Conservation (phyloP, 2,329 filamentous ascomycete species). For the Stachybotrys chlorohalonatus region DNA sequence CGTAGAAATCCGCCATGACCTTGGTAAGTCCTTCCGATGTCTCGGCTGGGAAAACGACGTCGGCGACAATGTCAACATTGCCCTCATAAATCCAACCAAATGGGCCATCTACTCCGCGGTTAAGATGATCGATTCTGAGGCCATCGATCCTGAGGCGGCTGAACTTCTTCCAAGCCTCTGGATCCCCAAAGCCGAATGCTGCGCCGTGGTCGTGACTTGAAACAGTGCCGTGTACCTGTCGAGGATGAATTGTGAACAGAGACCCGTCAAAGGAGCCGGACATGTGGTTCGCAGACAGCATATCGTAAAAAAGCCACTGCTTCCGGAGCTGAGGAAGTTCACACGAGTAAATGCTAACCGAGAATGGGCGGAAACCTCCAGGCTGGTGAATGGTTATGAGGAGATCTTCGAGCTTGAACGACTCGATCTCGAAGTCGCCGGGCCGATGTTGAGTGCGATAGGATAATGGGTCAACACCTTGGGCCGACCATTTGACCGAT, state of each 20-base stretch:
- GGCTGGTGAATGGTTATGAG: conserved; percentile 89
- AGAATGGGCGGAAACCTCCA: conserved; percentile 82
- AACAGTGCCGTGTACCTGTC: conserved; percentile 75
- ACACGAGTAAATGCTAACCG: conserved; percentile 91
- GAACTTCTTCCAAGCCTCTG: conserved; percentile 87
- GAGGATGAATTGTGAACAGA: conserved; percentile 91
- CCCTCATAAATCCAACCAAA: conserved; percentile 98
- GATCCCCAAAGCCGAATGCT: conserved; percentile 48
- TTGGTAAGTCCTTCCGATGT: conserved; percentile 83
- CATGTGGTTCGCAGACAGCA: conserved; percentile 90
- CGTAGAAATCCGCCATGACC: conserved; percentile 95
- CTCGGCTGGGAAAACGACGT: conserved; percentile 89
- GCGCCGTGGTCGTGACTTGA: conserved; percentile 48
- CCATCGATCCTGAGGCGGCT: conserved; percentile 87
- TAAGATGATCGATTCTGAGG: conserved; percentile 90
- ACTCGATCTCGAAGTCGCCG: conserved; percentile 94
- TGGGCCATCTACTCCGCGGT: conserved; percentile 82
- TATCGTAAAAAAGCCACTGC: conserved; percentile 97
- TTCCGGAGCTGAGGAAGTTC: conserved; percentile 88
- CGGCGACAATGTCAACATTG: conserved; percentile 91
- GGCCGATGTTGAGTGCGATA: conserved; percentile 82
- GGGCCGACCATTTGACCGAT: conserved; percentile 58
- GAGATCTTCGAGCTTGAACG: conserved; percentile 91
- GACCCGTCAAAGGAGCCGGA: conserved; percentile 93
- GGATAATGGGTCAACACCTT: conserved; percentile 69